A percentile compares a stretch with the other conserved stretches of the same genome.
Conservation (phyloP, 768 basidiomycete genomes). For the Tephrocybe sp. region DNA sequence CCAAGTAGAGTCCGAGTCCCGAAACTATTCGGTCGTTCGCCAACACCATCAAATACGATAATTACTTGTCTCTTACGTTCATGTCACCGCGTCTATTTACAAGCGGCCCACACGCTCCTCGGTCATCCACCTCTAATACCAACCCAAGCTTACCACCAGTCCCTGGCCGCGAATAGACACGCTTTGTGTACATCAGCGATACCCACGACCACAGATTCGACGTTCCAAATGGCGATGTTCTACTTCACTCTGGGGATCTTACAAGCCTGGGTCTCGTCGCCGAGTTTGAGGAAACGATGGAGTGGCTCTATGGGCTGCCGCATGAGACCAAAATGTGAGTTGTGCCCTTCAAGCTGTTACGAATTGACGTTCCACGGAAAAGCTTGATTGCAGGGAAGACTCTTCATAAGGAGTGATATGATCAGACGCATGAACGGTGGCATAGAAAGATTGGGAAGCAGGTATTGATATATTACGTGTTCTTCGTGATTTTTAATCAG, state of each 20-base stretch:
- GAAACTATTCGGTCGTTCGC: too few relatives aligned
- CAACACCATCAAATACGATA: too few relatives aligned
- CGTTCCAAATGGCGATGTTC: conserved; percentile 64
- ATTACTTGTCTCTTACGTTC: too few relatives aligned
- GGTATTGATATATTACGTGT: conserved; percentile 24
- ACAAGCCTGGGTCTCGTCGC: conserved; percentile 46
- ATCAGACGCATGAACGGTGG: conserved; percentile 27
- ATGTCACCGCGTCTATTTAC: too few relatives aligned
- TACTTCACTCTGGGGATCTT: conserved; percentile 66
- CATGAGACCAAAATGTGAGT: conserved; percentile 62
- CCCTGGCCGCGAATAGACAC: conserved; percentile 45
- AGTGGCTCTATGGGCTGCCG: conserved; percentile 57
- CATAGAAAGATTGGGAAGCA: conserved; percentile 27
- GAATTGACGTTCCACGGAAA: conserved; percentile 5
- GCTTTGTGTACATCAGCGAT: conserved; percentile 62
- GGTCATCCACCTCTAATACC: conserved; percentile 43
- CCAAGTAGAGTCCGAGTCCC: too few relatives aligned
- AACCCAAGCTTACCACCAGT: conserved; percentile 26
- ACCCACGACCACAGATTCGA: conserved; percentile 46
- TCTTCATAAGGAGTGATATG: conserved; percentile 41
- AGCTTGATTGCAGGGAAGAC: conserved; percentile 72
- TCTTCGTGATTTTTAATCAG: not conserved
- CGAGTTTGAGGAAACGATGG: conserved; percentile 49
- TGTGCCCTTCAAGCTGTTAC: not conserved
- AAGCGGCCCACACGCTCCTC: too few relatives aligned